These are phyloP conservation scores for Irpex rosettiformis DNA, from an alignment of 1,284 basidiomycete species.

Conservation along the genomic window DNA sequence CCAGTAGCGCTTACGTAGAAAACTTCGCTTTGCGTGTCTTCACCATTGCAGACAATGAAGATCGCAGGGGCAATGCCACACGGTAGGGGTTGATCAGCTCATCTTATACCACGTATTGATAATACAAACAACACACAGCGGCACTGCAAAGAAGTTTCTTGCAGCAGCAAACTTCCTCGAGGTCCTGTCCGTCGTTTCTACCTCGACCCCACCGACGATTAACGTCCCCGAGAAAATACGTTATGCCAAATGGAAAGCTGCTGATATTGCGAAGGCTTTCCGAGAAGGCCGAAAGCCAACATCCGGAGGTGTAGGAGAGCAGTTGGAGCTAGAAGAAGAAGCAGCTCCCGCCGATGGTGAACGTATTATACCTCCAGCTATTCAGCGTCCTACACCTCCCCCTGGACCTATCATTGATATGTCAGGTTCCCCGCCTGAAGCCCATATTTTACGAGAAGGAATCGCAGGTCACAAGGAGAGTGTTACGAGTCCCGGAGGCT, in stretches of 20 bases:
- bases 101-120: background rate
- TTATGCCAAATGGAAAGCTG: slow-evolving; percentile 92
- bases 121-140: slow-evolving; percentile 37
- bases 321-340: slow-evolving; percentile 11
- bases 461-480: slow-evolving; percentile 11
- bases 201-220: slow-evolving; percentile 16
- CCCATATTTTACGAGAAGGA: background rate
- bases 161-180: slow-evolving; percentile 88
- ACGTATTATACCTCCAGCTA: slow-evolving; percentile 15
- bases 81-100: slow-evolving; percentile 42
- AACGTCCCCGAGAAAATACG: slow-evolving; percentile 61
- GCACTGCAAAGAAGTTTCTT: slow-evolving; percentile 85
- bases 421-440: slow-evolving; percentile 2
- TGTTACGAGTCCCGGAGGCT: slow-evolving; percentile 44
- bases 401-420: slow-evolving; percentile 20
- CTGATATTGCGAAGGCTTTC: slow-evolving; percentile 84
- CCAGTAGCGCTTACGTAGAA: slow-evolving; percentile 86
- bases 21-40: slow-evolving; percentile 94
- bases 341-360: background rate
- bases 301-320: slow-evolving; percentile 48
- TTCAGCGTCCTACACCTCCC: slow-evolving; percentile 17
- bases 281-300: slow-evolving; percentile 79
- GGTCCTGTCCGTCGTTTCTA: slow-evolving; percentile 61
- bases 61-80: slow-evolving; percentile 72
- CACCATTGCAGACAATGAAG: slow-evolving; percentile 86